A percentile compares a stretch with the other conserved stretches of the same genome.
These are phyloP conservation scores for Scheffersomyces segobiensis DNA, from an alignment of 1,139 yeast genomes.

Conservation along the genomic window DNA sequence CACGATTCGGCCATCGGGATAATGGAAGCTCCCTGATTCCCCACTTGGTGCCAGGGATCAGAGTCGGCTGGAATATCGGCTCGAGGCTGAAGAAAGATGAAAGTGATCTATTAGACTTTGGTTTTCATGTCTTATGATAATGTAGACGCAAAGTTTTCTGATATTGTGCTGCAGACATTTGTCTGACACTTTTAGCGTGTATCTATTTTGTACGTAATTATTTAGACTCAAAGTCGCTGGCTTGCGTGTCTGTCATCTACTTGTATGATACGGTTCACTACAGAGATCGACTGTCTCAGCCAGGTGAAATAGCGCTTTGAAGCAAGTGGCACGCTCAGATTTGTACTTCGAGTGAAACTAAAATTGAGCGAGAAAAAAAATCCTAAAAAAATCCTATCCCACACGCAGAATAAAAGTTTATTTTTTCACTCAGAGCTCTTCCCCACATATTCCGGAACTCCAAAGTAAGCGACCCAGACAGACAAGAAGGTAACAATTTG, in stretches of 20 bases:
- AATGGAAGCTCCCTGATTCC: neutral
- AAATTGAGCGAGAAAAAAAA: neutral
- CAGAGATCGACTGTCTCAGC: neutral
- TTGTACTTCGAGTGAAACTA: neutral
- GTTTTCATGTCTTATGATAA: neutral
- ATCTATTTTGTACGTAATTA: neutral
- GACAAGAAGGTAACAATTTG: neutral
- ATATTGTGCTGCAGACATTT: neutral
- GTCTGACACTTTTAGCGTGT: neutral
- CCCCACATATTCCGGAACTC: constrained; percentile 1
- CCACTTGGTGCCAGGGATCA: neutral
- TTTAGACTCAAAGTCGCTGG: neutral
- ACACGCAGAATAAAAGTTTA: neutral
- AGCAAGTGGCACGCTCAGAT: neutral
- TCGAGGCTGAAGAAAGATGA: neutral
- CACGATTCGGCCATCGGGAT: neutral
- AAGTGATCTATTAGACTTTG: neutral
- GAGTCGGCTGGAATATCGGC: neutral
- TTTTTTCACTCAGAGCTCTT: neutral
- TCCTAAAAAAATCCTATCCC: neutral
- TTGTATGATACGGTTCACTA: too few relatives aligned
- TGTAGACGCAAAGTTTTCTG: neutral
- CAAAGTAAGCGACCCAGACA: neutral
- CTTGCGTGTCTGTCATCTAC: too few relatives aligned
- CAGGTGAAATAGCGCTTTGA: neutral